Base-by-base conservation (phyloP, 208 protist species). In the Trypanosoma vivax region DNA sequence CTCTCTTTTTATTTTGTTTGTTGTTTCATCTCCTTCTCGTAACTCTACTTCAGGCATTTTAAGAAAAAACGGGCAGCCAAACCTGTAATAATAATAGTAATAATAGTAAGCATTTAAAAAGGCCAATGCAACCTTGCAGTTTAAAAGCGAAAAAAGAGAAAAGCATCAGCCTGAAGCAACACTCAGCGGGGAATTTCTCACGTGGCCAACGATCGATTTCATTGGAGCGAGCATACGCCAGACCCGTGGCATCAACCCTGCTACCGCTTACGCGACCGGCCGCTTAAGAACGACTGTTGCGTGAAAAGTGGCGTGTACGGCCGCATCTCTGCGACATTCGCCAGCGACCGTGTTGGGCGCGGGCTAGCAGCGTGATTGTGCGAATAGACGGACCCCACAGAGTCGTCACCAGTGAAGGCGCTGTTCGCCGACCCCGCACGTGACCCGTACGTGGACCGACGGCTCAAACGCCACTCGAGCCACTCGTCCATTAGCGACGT, bases 401-500 rank as follows among this genome's bases (percentile, higher is more conserved):
- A 88, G 24, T 83, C 71, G 1, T 83, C 76, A 1, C 74, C 43
- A 47, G 77, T 88, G 35, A 58, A 41, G 9, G 50, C 66, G 50
- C 76, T 85, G 18, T 39, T 10, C 40, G 51, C 46, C 10, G 60
- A 60, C n/a, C 40, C 33, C 11, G 53, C 25, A 4, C 56, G 55
- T 11, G 61, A 70, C 23, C 28, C 37, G 27, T 52, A 55, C 16
- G 52, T 28, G 9, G 47, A 51, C 0, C 51, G 49, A 5, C 60
- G 50, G 0, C 65, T 50, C 5, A 73, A 61, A 0, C 73, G 67
- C 82, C 82, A 90, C 11, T 70, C 68, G 16, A 75, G 42, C 82
- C 82, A 90, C 48, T 90, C 82, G 27, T 90, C 75, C 50, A 83
- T 65, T 7, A 89, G 62, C 27, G 82, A 81, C 0, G 68, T 68